Evolutionary conservation across 202 grass and related monocot genomes (phyloP), one percentile per base, ranked within the genome.

Genomic region (Schoenoplectus tabernaemontani): DNA sequence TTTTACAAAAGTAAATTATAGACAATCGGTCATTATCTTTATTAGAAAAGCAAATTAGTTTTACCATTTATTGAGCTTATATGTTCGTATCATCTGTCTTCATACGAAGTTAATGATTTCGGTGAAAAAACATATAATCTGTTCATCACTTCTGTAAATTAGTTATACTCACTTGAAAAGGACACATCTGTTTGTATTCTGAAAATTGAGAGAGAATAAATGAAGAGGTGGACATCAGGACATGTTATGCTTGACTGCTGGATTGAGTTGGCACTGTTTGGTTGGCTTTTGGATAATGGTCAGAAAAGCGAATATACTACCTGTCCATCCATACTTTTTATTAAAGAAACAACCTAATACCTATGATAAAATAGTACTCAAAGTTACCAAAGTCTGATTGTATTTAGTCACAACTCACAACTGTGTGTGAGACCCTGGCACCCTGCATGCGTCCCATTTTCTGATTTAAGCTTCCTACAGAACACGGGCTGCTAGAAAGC

Each of bases 191-290:
- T 56, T 56, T 56, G 37, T 22, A 13, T 4, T 39, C 7, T 62
- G 5, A 10, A 59, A 79, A 79, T 63, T 20, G 57, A 79, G 77
- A 44, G 19, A 15, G 44, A 15, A 79, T 23, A 0, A 6, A 60
- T 28, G 24, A 26, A 28, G 20, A 61, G 57, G 77, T 44, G 5
- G 53, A 26, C 48, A 16, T 8, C n/a, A 17, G 48, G 39, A 64
- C 1, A 56, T 56, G 50, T 53, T 19, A 4, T 46, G 57, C 24
- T 67, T 22, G 43, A 72, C 68, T 72, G 57, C 75, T 78, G 75
- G 57, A 79, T 64, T 79, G 77, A 64, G 77, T 36, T 79, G 75
- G 75, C 54, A 26, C 16, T 75, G 50, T 77, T 30, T 32, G 50
- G 33, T 20, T 77, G 73, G 46, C 47, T 77, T 56, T 62, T 44